phyloP scores from a whole-genome alignment of 768 basidiomycete genomes.

The Collybia sp. region DNA sequence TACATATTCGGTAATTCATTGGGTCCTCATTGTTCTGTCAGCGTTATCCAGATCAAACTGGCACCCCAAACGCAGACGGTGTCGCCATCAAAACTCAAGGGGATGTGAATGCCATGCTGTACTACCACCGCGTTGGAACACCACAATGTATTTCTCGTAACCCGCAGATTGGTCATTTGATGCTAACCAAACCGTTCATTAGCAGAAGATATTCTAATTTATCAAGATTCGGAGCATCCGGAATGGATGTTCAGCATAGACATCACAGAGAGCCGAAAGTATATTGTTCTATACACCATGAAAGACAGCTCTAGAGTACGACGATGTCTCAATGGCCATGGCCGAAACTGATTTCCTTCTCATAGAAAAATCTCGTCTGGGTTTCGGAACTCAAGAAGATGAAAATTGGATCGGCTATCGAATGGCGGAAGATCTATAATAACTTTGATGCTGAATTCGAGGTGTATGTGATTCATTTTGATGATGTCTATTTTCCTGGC shows the following conservation, averaged over 20 bases:
- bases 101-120: constrained; percentile 69
- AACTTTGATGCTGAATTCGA: constrained; percentile 65
- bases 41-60: constrained; percentile 54
- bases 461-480: constrained; percentile 39
- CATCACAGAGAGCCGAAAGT: constrained; percentile 63
- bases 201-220: constrained; percentile 69
- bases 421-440: constrained; percentile 69
- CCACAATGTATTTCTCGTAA: constrained; percentile 46
- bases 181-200: constrained; percentile 1
- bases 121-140: constrained; percentile 73
- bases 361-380: constrained; percentile 72
- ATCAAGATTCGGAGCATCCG: constrained; percentile 59
- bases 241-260: constrained; percentile 59
- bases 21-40: constrained; percentile 14
- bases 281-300: constrained; percentile 46
- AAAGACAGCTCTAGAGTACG: constrained; percentile 64
- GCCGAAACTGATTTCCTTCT: not conserved
- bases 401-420: constrained; percentile 57
- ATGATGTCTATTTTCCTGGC: too few relatives aligned
- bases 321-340: constrained; percentile 2
- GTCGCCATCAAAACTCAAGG: constrained; percentile 54
- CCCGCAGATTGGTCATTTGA: constrained; percentile 2
- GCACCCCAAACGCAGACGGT: constrained; percentile 39
- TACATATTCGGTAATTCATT: constrained; percentile 15
- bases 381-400: constrained; percentile 59